Base-by-base conservation (phyloP, 441 rosid genomes). In the Arabidopsis lyrata region DNA sequence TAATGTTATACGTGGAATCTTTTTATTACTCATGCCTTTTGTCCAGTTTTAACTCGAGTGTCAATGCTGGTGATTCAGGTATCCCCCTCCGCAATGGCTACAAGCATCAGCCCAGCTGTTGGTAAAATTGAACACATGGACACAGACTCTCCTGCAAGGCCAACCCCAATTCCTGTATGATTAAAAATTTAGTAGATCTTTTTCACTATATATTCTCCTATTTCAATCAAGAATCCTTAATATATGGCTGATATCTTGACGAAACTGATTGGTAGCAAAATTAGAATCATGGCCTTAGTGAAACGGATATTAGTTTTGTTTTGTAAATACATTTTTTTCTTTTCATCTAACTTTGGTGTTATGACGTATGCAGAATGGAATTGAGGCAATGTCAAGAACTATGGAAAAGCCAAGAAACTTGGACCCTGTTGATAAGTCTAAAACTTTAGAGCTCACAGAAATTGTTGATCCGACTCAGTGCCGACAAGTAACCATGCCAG, bases 81-180 rank as follows among this genome's bases (percentile, higher is more conserved):
- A 64, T 79, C 86, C 63, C 74, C 73, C 59, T 75, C 88, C 6
- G 81, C 84, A 65, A 66, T 80, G 68, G 79, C 47, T 67, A 22
- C 82, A 77, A 68, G 75, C 81, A 78, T 83, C 61, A 68, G 55
- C 74, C 85, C 88, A 52, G 68, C 59, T 59, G 78, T 81, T 72
- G 81, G 86, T 74, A 87, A 87, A 81, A 82, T 84, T 62, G 91
- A 85, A 73, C 78, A 66, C 49, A 73, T 82, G 75, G 87, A 84
- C 62, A 77, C 81, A 74, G 81, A 77, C 81, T 82, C 87, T 69
- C 89, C 91, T 63, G 88, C 81, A 42, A 83, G 86, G 82, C 86
- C 85, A 32, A 45, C 82, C 57, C 78, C 86, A 14, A 74, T 81
- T 66, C 78, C 80, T 68, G 89, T 86, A 87, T 77, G 85, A 11